Conservation (phyloP, 2,329 filamentous ascomycete genomes). For the Verticillium isaacii region DNA sequence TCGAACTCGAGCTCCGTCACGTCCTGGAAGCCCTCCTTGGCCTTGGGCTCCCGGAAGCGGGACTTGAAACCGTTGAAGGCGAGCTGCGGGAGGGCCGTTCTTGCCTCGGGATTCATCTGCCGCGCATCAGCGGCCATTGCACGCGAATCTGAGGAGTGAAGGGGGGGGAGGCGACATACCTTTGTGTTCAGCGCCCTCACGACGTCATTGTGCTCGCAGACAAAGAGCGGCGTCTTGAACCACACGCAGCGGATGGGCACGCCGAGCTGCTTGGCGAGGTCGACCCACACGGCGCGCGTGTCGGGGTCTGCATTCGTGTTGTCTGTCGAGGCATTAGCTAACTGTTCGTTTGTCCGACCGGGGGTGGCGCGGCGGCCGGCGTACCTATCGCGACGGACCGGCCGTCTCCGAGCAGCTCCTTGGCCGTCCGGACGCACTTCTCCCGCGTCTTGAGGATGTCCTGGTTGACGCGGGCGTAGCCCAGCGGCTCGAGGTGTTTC, state of each 20-base stretch:
- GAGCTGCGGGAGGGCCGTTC: conserved; percentile 67
- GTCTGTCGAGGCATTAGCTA: conserved; percentile 46
- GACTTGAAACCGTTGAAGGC: conserved; percentile 75
- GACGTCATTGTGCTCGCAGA: conserved; percentile 83
- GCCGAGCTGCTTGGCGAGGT: conserved; percentile 63
- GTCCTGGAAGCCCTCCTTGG: conserved; percentile 79
- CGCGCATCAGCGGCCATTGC: neutral
- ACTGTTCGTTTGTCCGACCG: conserved; percentile 22
- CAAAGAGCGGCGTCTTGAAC: conserved; percentile 66
- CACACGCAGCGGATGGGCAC: conserved; percentile 81
- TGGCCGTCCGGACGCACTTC: conserved; percentile 69
- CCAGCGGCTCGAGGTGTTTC: conserved; percentile 69
- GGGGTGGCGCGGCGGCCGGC: conserved; percentile 76
- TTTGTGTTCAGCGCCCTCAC: conserved; percentile 64
- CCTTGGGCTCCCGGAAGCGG: conserved; percentile 66
- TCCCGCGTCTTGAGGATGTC: conserved; percentile 74
- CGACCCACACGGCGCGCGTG: conserved; percentile 73
- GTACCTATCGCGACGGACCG: conserved; percentile 73
- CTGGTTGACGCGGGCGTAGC: conserved; percentile 85
- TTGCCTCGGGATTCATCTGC: conserved; percentile 77
- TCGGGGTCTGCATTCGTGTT: conserved; percentile 90
- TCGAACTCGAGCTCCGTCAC: conserved; percentile 71
- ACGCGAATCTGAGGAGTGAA: neutral
- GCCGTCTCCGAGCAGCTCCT: conserved; percentile 57
- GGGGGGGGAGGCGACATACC: conserved; percentile 18